Evolutionary conservation across 495 filamentous ascomycete genomes (phyloP).

Genomic region (Aspergillus funiculosus): DNA sequence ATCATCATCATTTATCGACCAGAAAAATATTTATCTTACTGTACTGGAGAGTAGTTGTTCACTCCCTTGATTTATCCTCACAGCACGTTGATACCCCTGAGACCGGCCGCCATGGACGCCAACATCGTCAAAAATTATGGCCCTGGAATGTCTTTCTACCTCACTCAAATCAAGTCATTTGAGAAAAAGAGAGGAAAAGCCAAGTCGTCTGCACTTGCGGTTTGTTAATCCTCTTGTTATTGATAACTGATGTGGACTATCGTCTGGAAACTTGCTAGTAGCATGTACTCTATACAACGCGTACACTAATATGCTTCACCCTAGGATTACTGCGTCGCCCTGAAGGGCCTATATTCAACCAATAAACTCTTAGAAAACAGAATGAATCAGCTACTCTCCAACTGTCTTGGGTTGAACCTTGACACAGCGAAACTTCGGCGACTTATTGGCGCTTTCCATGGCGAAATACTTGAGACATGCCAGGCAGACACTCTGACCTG

Average conservation of each 20-base stretch:
- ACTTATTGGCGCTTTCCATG: conserved; percentile 26
- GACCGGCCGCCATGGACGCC: conserved; percentile 12
- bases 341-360: conserved; percentile 22
- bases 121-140: conserved; percentile 21
- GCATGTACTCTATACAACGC: no score
- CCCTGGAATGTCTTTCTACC: conserved; percentile 27
- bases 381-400: conserved; percentile 20
- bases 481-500: conserved; percentile 38
- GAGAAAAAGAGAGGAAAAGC: not conserved
- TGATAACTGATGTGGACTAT: not conserved
- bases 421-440: conserved; percentile 27
- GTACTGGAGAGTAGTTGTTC: conserved; percentile 1
- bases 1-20: conserved; percentile 13
- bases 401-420: conserved; percentile 21
- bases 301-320: not conserved
- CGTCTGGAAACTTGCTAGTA: no score
- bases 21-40: conserved; percentile 11
- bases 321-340: conserved; percentile 17
- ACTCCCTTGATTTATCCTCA: conserved; percentile 11
- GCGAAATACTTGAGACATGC: conserved; percentile 32
- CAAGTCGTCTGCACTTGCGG: conserved; percentile 6
- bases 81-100: not conserved
- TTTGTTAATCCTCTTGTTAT: conserved; percentile 7
- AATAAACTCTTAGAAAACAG: conserved; percentile 22
- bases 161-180: conserved; percentile 2